Base-by-base conservation (phyloP, 345 rosid species). In the Durio zibethinus region DNA sequence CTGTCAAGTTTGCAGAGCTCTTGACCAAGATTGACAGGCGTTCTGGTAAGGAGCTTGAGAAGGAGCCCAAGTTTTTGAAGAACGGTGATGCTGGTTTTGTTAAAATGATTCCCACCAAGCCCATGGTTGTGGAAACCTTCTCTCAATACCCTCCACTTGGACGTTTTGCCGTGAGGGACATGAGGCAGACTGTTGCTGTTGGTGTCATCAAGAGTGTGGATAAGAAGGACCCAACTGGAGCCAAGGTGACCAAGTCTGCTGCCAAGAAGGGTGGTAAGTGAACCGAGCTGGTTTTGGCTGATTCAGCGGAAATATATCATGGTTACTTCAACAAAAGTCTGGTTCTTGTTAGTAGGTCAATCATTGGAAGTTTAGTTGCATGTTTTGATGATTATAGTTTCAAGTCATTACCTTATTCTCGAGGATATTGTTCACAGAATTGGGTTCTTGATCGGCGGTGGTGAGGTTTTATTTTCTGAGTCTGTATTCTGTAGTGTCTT, bases 101-200 rank as follows among this genome's bases (percentile, higher is more conserved):
- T 1, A 90, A 92, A 91, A 92, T 91, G 97, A 63, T 88, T 78
- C 97, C 97, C 15, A 88, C 91, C 79, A 92, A 92, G 88, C 97
- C 97, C 71, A 92, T 92, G 97, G 97, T 92, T 6, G 94, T 92
- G 0, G 97, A 92, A 81, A 92, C 97, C 0, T 92, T 92, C 88
- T 86, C 94, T 0, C 87, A 78, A 40, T 92, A 90, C 78, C 94
- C 97, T 6, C 97, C 97, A 0, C 91, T 92, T 23, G 97, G 97
- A 7, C 88, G 97, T 18, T 92, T 92, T 45, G 97, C 97, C 1
- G 97, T 92, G 50, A 87, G 97, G 84, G 94, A 92, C 80, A 92
- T 92, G 97, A 88, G 97, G n/a, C n/a, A n/a, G n/a, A n/a, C n/a
- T n/a, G n/a, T n/a, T n/a, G n/a, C n/a, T n/a, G n/a, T n/a, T n/a